A percentile compares a stretch with the other conserved stretches of the same genome.
Evolutionary conservation across 2,329 filamentous ascomycete genomes (phyloP).

Genomic region (Ustulina deusta): DNA sequence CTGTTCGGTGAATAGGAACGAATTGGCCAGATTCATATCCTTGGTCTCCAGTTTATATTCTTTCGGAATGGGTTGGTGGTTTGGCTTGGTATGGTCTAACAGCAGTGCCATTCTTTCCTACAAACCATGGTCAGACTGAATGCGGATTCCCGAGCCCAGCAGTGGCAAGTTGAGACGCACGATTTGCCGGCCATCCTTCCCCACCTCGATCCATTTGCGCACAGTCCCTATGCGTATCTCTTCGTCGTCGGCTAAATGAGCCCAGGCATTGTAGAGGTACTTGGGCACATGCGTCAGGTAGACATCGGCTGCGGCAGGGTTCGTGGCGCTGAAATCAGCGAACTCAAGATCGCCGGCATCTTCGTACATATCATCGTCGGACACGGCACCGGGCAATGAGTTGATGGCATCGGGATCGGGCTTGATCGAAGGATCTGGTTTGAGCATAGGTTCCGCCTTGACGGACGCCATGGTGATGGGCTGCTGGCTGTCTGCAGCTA

Average conservation of each 20-base stretch:
- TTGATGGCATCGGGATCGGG: slow-evolving; percentile 53
- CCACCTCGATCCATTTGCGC: slow-evolving; percentile 66
- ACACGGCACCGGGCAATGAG: slow-evolving; percentile 58
- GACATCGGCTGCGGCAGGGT: slow-evolving; percentile 58
- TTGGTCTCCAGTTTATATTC: slow-evolving; percentile 85
- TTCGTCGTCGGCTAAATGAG: slow-evolving; percentile 79
- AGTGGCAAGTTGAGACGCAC: slow-evolving; percentile 21
- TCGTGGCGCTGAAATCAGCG: slow-evolving; percentile 58
- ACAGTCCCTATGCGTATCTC: slow-evolving; percentile 86
- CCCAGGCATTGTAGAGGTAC: slow-evolving; percentile 85
- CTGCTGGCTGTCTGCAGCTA: not conserved
- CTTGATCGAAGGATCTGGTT: slow-evolving; percentile 51
- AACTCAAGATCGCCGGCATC: slow-evolving; percentile 69
- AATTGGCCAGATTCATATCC: slow-evolving; percentile 77
- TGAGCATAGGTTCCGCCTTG: slow-evolving; percentile 48
- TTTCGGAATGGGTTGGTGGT: slow-evolving; percentile 82
- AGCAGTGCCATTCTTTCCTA: slow-evolving; percentile 71
- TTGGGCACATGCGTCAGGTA: slow-evolving; percentile 85
- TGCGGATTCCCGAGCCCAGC: slow-evolving; percentile 40
- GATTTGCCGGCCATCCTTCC: slow-evolving; percentile 61
- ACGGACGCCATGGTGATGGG: slow-evolving; percentile 46
- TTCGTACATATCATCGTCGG: slow-evolving; percentile 77
- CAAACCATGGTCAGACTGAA: slow-evolving; percentile 27
- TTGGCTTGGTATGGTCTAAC: slow-evolving; percentile 71
- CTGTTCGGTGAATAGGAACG: slow-evolving; percentile 93